A percentile compares a stretch with the other conserved stretches of the same genome.
These are phyloP conservation scores for Lizonia empirigonia DNA, from an alignment of 2,329 filamentous ascomycete genomes.

Conservation along the genomic window DNA sequence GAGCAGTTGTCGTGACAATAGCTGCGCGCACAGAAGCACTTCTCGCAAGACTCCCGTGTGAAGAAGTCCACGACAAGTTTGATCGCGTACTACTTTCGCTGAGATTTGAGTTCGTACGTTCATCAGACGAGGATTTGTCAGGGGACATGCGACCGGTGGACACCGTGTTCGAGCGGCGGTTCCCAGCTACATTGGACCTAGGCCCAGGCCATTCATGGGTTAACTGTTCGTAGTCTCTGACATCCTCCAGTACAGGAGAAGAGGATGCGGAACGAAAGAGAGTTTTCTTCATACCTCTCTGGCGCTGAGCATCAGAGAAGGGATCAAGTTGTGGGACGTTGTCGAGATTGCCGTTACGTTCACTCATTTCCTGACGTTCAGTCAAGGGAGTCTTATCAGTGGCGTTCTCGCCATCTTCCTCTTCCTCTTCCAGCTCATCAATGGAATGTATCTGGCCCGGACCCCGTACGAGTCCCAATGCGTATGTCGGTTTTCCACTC, in stretches of 20 bases:
- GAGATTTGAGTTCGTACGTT: constrained; percentile 62
- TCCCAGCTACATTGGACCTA: constrained; percentile 12
- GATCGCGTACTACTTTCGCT: constrained; percentile 59
- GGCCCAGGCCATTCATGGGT: constrained; percentile 23
- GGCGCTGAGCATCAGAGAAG: constrained; percentile 48
- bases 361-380: constrained; percentile 33
- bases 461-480: constrained; percentile 56
- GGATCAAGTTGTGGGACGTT: constrained; percentile 48
- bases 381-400: constrained; percentile 26
- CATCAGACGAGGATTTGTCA: constrained; percentile 52
- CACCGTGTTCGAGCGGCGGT: constrained; percentile 24
- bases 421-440: constrained; percentile 62
- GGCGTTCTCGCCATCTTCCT: constrained; percentile 22
- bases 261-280: constrained; percentile 30
- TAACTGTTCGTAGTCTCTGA: constrained; percentile 1
- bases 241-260: constrained; percentile 29
- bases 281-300: constrained; percentile 32
- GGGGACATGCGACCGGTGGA: constrained; percentile 52
- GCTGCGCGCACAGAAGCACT: constrained; percentile 54
- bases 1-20: constrained; percentile 39
- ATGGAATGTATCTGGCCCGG: constrained; percentile 66
- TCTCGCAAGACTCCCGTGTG: constrained; percentile 49
- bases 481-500: constrained; percentile 49
- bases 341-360: constrained; percentile 28
- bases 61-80: constrained; percentile 51